These are phyloP conservation scores for Quercus aquifolioides DNA, from an alignment of 306 rosid species.

Conservation along the genomic window DNA sequence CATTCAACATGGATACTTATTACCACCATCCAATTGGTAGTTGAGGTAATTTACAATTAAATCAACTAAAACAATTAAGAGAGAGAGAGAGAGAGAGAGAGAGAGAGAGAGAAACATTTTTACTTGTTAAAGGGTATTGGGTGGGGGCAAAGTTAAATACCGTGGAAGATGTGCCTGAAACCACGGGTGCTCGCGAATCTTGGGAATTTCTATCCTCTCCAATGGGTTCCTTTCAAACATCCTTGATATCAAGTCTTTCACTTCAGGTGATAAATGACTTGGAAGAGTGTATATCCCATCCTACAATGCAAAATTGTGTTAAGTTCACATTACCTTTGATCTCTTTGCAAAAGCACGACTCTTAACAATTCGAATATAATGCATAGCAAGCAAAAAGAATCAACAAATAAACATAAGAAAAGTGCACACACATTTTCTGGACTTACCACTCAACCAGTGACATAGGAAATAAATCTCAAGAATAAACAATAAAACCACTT, in stretches of 20 bases:
- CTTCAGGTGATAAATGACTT: constrained; percentile 82
- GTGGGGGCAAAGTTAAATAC: constrained; percentile 86
- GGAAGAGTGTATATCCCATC: constrained; percentile 37
- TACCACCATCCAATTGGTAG: background rate
- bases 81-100: background rate
- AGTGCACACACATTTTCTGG: too few relatives aligned
- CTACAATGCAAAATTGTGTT: too few relatives aligned
- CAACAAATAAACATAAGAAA: too few relatives aligned
- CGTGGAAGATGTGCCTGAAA: constrained; percentile 91
- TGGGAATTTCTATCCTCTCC: constrained; percentile 82
- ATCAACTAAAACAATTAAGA: background rate
- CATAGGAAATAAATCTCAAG: too few relatives aligned
- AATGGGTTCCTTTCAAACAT: constrained; percentile 89
- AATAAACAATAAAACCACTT: too few relatives aligned
- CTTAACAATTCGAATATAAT: too few relatives aligned
- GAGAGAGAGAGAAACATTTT: constrained; percentile 35
- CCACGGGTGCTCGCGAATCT: constrained; percentile 92
- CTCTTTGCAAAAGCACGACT: too few relatives aligned
- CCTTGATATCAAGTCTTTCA: constrained; percentile 82
- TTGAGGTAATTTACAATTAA: background rate
- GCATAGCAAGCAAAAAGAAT: too few relatives aligned
- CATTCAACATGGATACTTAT: background rate
- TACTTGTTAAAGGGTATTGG: constrained; percentile 68
- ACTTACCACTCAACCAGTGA: too few relatives aligned
- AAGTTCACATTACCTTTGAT: too few relatives aligned